Conservation (phyloP, 2,329 filamentous ascomycete genomes). For the Calonectria honghensis region DNA sequence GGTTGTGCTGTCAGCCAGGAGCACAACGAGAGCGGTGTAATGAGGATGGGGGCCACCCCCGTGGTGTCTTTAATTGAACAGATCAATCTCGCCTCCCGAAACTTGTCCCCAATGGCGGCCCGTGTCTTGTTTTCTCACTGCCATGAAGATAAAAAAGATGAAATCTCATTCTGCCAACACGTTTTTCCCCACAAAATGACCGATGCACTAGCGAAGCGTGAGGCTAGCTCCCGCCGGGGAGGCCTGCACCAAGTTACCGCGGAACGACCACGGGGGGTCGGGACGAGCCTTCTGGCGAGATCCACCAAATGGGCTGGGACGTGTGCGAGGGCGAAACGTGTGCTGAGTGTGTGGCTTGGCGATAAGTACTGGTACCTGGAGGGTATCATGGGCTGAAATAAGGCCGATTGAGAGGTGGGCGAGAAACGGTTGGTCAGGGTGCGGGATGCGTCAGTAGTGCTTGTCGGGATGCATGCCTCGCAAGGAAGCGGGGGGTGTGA, state of each 20-base stretch:
- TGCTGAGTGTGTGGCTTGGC: slow-evolving; percentile 28
- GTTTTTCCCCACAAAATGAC: slow-evolving; percentile 33
- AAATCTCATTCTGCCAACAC: slow-evolving; percentile 20
- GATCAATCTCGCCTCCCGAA: not conserved
- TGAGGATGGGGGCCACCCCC: slow-evolving; percentile 5
- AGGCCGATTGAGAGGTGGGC: slow-evolving; percentile 6
- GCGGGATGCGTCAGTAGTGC: slow-evolving; percentile 36
- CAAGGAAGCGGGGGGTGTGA: slow-evolving; percentile 33
- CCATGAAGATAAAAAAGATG: slow-evolving; percentile 14
- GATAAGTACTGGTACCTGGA: slow-evolving; percentile 40
- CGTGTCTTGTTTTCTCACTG: not conserved
- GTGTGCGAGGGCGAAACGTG: slow-evolving; percentile 19
- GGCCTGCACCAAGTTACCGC: slow-evolving; percentile 21
- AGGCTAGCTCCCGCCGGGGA: slow-evolving; percentile 38
- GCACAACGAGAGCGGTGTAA: slow-evolving; percentile 6
- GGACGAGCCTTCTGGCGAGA: slow-evolving; percentile 38
- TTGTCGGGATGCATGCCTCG: slow-evolving; percentile 37
- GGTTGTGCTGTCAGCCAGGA: slow-evolving; percentile 3
- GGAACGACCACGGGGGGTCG: slow-evolving; percentile 32
- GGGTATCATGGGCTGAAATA: slow-evolving; percentile 33
- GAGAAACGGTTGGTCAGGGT: slow-evolving; percentile 35
- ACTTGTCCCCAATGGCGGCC: slow-evolving; percentile 9
- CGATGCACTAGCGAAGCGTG: slow-evolving; percentile 25
- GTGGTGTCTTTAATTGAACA: slow-evolving; percentile 27
- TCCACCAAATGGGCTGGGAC: slow-evolving; percentile 27